These are phyloP conservation scores for Citrus maxima DNA, from an alignment of 345 rosid genomes.

Conservation along the genomic window DNA sequence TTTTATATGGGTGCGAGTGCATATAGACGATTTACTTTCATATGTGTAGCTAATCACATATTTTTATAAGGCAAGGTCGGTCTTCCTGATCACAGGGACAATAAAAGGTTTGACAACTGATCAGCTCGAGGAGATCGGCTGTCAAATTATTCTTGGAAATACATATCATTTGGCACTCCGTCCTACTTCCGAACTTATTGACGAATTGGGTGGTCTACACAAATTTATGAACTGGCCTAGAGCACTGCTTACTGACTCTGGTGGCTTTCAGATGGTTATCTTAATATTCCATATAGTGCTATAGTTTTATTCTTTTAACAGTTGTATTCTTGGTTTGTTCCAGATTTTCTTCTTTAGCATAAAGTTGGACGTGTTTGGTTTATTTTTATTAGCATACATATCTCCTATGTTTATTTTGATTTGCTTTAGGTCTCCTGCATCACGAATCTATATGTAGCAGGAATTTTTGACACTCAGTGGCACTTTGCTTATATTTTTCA, in stretches of 20 bases:
- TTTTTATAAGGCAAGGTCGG: constrained; percentile 6
- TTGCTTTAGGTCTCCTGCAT: not conserved
- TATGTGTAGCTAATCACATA: not conserved
- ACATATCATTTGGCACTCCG: constrained; percentile 82
- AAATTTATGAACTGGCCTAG: constrained; percentile 87
- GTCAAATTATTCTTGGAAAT: constrained; percentile 83
- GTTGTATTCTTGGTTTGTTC: not conserved
- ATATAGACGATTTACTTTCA: not conserved
- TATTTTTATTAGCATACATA: not conserved
- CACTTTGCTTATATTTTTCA: constrained; percentile 24
- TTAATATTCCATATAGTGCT: constrained; percentile 9
- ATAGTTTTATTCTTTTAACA: not conserved
- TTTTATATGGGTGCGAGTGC: not conserved
- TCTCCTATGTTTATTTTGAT: not conserved
- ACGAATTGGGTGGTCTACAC: constrained; percentile 79
- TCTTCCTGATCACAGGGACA: constrained; percentile 49
- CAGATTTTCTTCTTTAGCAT: not conserved
- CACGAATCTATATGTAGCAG: not conserved
- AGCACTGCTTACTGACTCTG: constrained; percentile 81
- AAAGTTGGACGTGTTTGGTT: not conserved
- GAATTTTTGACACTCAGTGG: not conserved
- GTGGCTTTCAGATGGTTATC: constrained; percentile 88
- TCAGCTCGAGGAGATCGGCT: constrained; percentile 87
- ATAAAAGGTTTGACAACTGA: constrained; percentile 69
- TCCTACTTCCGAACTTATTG: constrained; percentile 75